These are phyloP conservation scores for Botryotinia narcissicola DNA, from an alignment of 2,329 filamentous ascomycete genomes.

Conservation along the genomic window DNA sequence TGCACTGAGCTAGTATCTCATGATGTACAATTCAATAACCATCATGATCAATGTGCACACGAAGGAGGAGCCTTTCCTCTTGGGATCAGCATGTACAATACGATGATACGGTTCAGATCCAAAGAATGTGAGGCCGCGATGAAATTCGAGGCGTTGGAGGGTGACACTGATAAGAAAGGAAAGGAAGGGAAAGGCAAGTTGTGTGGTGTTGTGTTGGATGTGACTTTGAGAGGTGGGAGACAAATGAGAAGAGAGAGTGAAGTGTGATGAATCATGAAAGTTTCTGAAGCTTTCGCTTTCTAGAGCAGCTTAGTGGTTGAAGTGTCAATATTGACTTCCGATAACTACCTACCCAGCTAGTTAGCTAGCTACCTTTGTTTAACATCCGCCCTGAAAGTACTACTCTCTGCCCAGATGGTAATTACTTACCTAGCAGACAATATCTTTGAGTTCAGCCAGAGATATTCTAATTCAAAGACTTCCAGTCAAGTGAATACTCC, in stretches of 20 bases:
- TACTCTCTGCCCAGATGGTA: not conserved
- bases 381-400: not conserved
- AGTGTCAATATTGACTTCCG: not conserved
- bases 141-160: not conserved
- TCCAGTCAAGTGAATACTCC: not conserved
- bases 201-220: not conserved
- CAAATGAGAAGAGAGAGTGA: not conserved
- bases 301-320: not conserved
- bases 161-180: not conserved
- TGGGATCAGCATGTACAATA: not conserved
- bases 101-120: not conserved
- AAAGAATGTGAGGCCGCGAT: not conserved
- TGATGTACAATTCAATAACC: not conserved
- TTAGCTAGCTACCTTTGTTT: not conserved
- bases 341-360: not conserved
- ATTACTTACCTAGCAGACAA: not conserved
- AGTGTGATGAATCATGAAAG: not conserved
- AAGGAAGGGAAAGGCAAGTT: not conserved
- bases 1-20: not conserved
- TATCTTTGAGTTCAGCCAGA: not conserved
- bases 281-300: not conserved
- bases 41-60: not conserved
- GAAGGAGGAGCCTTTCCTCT: slow-evolving; percentile 1
- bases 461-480: not conserved
- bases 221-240: not conserved